Evolutionary conservation across 306 rosid species (phyloP).

Genomic region (Quercus engelmannii): DNA sequence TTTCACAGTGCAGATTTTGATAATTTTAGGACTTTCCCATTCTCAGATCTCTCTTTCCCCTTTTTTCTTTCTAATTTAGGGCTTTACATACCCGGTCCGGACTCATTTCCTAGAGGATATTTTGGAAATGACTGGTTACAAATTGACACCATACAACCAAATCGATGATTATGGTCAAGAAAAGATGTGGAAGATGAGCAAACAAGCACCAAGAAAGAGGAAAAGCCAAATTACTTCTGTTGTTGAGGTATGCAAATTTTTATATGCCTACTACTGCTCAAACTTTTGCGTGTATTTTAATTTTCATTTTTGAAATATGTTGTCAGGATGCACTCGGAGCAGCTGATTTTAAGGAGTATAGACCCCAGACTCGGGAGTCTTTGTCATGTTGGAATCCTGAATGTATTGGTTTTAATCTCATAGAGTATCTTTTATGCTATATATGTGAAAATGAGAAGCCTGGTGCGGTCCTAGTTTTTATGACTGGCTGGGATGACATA

Average conservation of each 20-base stretch:
- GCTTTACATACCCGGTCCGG: conserved; percentile 77
- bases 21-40: conserved; percentile 12
- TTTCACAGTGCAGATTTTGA: neutral
- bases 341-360: conserved; percentile 69
- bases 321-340: conserved; percentile 75
- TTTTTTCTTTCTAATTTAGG: conserved; percentile 46
- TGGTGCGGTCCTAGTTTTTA: conserved; percentile 90
- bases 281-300: conserved; percentile 10
- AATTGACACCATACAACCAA: conserved; percentile 77
- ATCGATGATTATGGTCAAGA: conserved; percentile 95
- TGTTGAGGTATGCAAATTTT: conserved; percentile 62
- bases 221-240: conserved; percentile 90
- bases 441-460: conserved; percentile 78
- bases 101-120: conserved; percentile 84
- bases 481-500: conserved; percentile 99
- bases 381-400: conserved; percentile 94
- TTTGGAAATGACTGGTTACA: conserved; percentile 76
- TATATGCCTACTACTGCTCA: conserved; percentile 9
- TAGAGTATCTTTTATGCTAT: conserved; percentile 66
- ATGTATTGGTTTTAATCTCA: conserved; percentile 80
- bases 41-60: neutral
- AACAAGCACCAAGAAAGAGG: conserved; percentile 92
- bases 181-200: conserved; percentile 84
- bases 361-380: conserved; percentile 76
- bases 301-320: conserved; percentile 20